A percentile compares a stretch with the other conserved stretches of the same genome.
Evolutionary conservation across 257 asterid species (phyloP).

Genomic region (Mitragyna speciosa): DNA sequence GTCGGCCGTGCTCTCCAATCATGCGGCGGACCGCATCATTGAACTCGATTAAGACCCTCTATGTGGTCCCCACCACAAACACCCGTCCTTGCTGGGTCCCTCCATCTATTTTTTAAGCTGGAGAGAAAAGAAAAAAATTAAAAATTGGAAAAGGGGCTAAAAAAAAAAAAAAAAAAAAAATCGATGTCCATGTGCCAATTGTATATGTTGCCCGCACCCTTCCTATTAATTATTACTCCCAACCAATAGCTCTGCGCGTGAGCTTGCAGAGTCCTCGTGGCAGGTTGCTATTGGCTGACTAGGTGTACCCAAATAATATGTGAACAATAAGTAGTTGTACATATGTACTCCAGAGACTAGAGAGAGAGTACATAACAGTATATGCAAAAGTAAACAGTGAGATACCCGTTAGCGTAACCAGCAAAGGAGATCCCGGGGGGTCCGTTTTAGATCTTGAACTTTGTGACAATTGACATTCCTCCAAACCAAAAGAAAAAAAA

Average conservation of each 20-base stretch:
- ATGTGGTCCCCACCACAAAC: constrained; percentile 26
- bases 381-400: background rate
- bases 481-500: constrained; percentile 27
- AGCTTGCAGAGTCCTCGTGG: background rate
- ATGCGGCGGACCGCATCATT: constrained; percentile 56
- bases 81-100: constrained; percentile 4
- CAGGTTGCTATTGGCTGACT: constrained; percentile 2
- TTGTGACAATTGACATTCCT: constrained; percentile 33
- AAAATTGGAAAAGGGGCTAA: background rate
- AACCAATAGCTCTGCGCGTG: constrained; percentile 1
- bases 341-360: no score
- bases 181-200: background rate
- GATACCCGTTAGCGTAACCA: constrained; percentile 29
- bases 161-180: background rate
- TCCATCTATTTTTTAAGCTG: constrained; percentile 6
- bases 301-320: background rate
- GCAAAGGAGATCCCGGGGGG: constrained; percentile 26
- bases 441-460: constrained; percentile 31
- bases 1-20: constrained; percentile 55
- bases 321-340: no score
- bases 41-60: constrained; percentile 16
- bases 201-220: background rate
- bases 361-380: no score
- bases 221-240: background rate
- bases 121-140: background rate